Percentiles rank a stretch among this genome's conserved stretches.
Evolutionary conservation across 495 filamentous ascomycete genomes (phyloP).

Genomic region (Aspergillus steynii): DNA sequence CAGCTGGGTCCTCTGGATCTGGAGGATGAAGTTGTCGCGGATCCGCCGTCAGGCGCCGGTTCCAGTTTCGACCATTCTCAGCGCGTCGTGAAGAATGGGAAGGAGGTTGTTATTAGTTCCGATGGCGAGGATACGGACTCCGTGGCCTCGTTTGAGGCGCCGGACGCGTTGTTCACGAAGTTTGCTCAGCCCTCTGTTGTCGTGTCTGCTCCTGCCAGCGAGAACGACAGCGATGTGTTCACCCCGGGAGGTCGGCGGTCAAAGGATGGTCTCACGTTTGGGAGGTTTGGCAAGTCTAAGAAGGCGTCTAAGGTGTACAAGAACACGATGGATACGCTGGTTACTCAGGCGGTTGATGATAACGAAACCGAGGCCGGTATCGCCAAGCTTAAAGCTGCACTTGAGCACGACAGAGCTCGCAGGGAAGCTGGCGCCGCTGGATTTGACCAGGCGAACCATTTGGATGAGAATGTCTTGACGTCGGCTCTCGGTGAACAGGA

Average conservation of each 20-base stretch:
- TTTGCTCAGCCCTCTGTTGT: slow-evolving; percentile 11
- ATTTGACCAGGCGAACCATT: slow-evolving; percentile 17
- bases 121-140: slow-evolving; percentile 69
- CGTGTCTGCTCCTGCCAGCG: slow-evolving; percentile 8
- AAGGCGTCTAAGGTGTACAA: slow-evolving; percentile 55
- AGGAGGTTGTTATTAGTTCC: slow-evolving; percentile 62
- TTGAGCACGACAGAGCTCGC: slow-evolving; percentile 24
- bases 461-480: slow-evolving; percentile 46
- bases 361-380: slow-evolving; percentile 58
- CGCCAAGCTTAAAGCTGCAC: slow-evolving; percentile 48
- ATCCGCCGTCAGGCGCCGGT: slow-evolving; percentile 13
- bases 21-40: slow-evolving; percentile 7
- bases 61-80: slow-evolving; percentile 34
- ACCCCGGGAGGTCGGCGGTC: slow-evolving; percentile 9
- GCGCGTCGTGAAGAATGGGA: slow-evolving; percentile 48
- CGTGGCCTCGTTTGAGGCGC: slow-evolving; percentile 49
- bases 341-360: slow-evolving; percentile 59
- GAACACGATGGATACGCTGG: slow-evolving; percentile 65
- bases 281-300: neutral
- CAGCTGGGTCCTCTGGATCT: slow-evolving; percentile 23
- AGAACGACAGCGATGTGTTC: slow-evolving; percentile 11
- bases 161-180: slow-evolving; percentile 38
- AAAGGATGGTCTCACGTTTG: slow-evolving; percentile 8
- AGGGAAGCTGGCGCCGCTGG: neutral
- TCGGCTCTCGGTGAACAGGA: slow-evolving; percentile 50